Conservation (phyloP, 441 rosid genomes). For the Pelargonium citronellum region DNA sequence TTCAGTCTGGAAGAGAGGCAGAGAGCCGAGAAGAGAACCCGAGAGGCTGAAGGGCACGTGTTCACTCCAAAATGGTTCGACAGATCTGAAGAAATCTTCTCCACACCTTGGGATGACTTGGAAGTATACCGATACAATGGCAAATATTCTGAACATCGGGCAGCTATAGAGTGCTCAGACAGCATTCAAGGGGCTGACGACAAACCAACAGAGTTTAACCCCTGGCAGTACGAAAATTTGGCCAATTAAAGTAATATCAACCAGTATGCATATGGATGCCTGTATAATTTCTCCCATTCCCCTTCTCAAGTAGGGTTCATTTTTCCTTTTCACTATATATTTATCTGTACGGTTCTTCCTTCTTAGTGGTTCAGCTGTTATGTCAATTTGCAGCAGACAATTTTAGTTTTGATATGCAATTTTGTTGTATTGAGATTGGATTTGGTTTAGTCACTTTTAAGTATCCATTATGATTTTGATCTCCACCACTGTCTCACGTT, state of each 20-base stretch:
- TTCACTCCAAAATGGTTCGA: constrained; percentile 86
- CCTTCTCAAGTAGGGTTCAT: background rate
- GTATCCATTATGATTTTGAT: background rate
- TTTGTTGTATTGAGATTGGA: background rate
- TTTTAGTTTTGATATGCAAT: constrained; percentile 3
- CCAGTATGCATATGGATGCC: background rate
- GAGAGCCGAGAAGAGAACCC: constrained; percentile 77
- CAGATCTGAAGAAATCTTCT: constrained; percentile 52
- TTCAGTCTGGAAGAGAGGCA: constrained; percentile 93
- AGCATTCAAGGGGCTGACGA: constrained; percentile 33
- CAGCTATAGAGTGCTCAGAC: constrained; percentile 43
- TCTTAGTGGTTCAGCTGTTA: too few relatives aligned
- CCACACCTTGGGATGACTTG: constrained; percentile 96
- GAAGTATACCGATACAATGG: constrained; percentile 86
- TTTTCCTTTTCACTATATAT: background rate
- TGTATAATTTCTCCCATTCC: constrained; percentile 17
- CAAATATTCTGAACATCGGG: constrained; percentile 61
- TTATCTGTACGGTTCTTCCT: background rate
- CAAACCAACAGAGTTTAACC: constrained; percentile 46
- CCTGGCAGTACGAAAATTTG: constrained; percentile 51
- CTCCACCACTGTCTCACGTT: too few relatives aligned
- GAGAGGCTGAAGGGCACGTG: constrained; percentile 61
- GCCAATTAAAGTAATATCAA: constrained; percentile 30
- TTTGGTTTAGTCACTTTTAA: background rate
- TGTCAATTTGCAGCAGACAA: background rate